Conservation (phyloP, 2,329 filamentous ascomycete genomes). For the Phaeosphaeria sp. region DNA sequence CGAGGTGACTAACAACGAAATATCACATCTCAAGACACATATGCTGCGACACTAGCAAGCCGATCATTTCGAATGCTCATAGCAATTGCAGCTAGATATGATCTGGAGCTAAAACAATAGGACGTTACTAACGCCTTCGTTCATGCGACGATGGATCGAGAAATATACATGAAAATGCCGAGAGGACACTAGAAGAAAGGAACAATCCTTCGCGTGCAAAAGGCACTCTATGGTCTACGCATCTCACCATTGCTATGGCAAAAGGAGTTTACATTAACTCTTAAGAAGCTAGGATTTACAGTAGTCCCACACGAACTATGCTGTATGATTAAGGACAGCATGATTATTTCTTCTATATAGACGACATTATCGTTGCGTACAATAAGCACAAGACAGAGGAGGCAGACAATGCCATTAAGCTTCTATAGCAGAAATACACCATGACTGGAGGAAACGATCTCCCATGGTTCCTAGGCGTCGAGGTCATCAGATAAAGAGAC, state of each 20-base stretch:
- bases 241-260: constrained; percentile 10
- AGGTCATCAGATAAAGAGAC: not conserved
- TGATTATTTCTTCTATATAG: constrained; percentile 11
- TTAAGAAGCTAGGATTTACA: constrained; percentile 3
- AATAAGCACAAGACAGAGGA: not conserved
- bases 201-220: constrained; percentile 1
- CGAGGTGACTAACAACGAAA: not conserved
- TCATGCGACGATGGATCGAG: constrained; percentile 2
- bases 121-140: constrained; percentile 10
- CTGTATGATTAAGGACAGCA: constrained; percentile 10
- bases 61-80: not conserved
- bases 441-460: constrained; percentile 5
- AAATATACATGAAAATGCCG: constrained; percentile 10
- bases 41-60: not conserved
- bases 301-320: constrained; percentile 9
- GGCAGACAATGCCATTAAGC: constrained; percentile 1
- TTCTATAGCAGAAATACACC: constrained; percentile 4
- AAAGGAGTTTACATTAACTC: constrained; percentile 4
- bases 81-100: not conserved
- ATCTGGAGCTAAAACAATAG: constrained; percentile 4
- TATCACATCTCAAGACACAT: too few species aligned
- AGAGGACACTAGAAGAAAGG: not conserved
- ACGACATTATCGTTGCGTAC: constrained; percentile 13
- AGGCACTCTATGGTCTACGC: constrained; percentile 8
- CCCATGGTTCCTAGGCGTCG: constrained; percentile 13